Percentiles rank a stretch among this genome's conserved stretches.
Conservation (phyloP, 495 filamentous ascomycete species). For the Cairneyella variabilis region DNA sequence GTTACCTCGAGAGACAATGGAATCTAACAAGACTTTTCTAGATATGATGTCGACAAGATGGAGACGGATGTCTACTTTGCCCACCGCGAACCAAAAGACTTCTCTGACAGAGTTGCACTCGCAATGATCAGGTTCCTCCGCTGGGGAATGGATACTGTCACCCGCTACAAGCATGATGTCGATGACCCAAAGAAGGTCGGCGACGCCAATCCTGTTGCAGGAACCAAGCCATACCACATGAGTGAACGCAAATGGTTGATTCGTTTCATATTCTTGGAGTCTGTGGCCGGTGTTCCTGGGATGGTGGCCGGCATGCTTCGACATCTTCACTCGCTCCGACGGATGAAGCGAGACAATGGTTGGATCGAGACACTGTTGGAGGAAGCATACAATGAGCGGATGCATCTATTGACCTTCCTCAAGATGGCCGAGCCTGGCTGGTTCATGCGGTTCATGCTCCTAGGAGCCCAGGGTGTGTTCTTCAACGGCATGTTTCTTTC, state of each 20-base stretch:
- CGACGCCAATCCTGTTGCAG: constrained; percentile 35
- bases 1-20: not conserved
- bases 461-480: constrained; percentile 81
- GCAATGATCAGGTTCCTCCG: constrained; percentile 57
- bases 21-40: constrained; percentile 20
- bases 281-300: constrained; percentile 89
- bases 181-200: constrained; percentile 38
- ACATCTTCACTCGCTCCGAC: constrained; percentile 76
- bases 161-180: constrained; percentile 67
- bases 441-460: constrained; percentile 86
- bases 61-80: constrained; percentile 52
- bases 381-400: constrained; percentile 92
- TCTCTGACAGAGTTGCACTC: constrained; percentile 66
- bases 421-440: constrained; percentile 83
- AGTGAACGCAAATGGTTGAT: constrained; percentile 73
- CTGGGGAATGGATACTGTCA: constrained; percentile 63
- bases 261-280: constrained; percentile 89
- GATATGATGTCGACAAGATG: constrained; percentile 65
- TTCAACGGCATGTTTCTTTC: constrained; percentile 91
- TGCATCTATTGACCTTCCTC: constrained; percentile 94
- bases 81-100: constrained; percentile 62
- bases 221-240: constrained; percentile 56
- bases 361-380: constrained; percentile 97
- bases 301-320: constrained; percentile 96
- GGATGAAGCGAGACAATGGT: constrained; percentile 89